phyloP scores from a whole-genome alignment of 2,329 filamentous ascomycete genomes.

The Purpureocillium takamizusanense region DNA sequence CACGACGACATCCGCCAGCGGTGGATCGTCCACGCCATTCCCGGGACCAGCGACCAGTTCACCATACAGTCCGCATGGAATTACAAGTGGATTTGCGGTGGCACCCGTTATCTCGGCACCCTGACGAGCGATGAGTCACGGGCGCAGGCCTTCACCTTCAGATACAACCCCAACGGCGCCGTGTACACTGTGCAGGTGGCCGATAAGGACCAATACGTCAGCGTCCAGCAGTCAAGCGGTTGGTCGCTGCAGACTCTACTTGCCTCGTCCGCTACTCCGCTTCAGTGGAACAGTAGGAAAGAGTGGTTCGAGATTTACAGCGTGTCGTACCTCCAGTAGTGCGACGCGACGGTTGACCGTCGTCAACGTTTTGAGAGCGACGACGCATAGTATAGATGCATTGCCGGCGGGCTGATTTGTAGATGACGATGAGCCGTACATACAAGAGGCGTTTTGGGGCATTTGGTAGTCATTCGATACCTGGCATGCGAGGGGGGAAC shows the following conservation, averaged over 20 bases:
- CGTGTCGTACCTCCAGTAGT: slow-evolving; percentile 1
- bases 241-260: no score
- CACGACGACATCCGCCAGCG: slow-evolving; percentile 34
- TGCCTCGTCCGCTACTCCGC: background rate
- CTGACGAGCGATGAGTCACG: slow-evolving; percentile 4
- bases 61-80: slow-evolving; percentile 16
- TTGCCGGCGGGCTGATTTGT: background rate
- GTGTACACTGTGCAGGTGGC: slow-evolving; percentile 3
- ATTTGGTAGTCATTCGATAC: no score
- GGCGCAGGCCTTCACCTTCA: slow-evolving; percentile 7
- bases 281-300: background rate
- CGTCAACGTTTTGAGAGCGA: background rate
- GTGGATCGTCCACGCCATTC: slow-evolving; percentile 35
- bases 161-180: slow-evolving; percentile 1
- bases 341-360: background rate
- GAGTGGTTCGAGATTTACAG: slow-evolving; percentile 2
- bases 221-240: background rate
- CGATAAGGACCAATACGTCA: background rate
- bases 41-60: slow-evolving; percentile 13
- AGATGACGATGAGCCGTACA: no score
- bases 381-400: background rate
- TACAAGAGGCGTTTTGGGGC: no score
- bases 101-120: slow-evolving; percentile 20
- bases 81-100: slow-evolving; percentile 25
- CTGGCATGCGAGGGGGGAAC: no score